Evolutionary conservation across 1,284 basidiomycete species (phyloP).

Genomic region (Rhodotorula sp.): DNA sequence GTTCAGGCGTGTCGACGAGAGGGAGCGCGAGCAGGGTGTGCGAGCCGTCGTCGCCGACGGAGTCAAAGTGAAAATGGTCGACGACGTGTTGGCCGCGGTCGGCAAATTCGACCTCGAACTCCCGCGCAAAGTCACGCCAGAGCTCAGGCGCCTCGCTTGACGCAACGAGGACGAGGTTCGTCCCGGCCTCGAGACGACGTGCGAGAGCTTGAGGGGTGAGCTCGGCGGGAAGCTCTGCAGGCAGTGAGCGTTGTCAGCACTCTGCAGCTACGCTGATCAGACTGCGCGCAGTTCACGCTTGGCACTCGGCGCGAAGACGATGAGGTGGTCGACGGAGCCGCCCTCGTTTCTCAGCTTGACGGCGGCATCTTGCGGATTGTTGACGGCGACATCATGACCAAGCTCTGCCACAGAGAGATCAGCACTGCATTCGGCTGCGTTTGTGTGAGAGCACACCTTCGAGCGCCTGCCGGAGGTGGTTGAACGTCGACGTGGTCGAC

Average conservation of each 20-base stretch:
- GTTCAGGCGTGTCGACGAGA: constrained; percentile 50
- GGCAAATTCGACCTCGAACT: constrained; percentile 60
- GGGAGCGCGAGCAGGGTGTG: constrained; percentile 64
- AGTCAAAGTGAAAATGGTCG: constrained; percentile 54
- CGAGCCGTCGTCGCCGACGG: constrained; percentile 46
- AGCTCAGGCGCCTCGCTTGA: constrained; percentile 61
- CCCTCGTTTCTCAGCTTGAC: background rate
- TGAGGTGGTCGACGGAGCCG: constrained; percentile 70
- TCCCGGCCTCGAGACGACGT: constrained; percentile 60
- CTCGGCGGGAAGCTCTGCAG: constrained; percentile 67
- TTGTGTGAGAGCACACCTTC: background rate
- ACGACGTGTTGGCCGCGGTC: constrained; percentile 53
- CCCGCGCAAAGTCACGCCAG: constrained; percentile 57
- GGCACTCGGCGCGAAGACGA: constrained; percentile 76
- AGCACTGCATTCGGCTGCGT: background rate
- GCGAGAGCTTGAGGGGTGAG: constrained; percentile 82
- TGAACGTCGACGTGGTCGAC: background rate
- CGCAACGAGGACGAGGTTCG: constrained; percentile 79
- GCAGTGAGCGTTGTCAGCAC: background rate
- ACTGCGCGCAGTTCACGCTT: constrained; percentile 61
- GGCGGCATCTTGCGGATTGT: background rate
- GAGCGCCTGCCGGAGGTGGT: background rate
- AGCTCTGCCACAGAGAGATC: background rate
- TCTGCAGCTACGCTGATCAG: background rate
- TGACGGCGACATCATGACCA: background rate